These are phyloP conservation scores for Hibiscus syriacus DNA, from an alignment of 345 rosid genomes.

Conservation along the genomic window DNA sequence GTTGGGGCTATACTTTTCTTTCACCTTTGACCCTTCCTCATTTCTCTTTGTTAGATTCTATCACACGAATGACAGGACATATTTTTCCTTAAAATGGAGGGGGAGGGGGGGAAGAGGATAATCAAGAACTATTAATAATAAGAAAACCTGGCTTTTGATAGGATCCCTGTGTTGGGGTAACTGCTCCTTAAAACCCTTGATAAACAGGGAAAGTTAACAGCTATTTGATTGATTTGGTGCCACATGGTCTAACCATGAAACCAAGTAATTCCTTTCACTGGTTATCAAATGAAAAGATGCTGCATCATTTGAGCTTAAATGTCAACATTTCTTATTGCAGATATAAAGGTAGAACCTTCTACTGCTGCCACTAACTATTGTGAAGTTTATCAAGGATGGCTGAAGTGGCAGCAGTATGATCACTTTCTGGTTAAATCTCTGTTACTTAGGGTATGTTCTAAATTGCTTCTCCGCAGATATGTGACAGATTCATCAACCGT, in stretches of 20 bases:
- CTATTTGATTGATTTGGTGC: not conserved
- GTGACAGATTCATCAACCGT: constrained; percentile 73
- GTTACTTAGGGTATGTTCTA: not conserved
- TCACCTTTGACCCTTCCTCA: not conserved
- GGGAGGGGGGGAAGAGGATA: not conserved
- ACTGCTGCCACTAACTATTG: constrained; percentile 3
- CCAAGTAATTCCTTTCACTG: not conserved
- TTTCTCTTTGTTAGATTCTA: not conserved
- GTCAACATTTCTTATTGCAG: not conserved
- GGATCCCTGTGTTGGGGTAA: not conserved
- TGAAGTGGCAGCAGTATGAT: not conserved
- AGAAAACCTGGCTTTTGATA: not conserved
- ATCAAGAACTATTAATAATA: not conserved
- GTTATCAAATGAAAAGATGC: not conserved
- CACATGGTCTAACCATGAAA: not conserved
- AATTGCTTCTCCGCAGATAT: constrained; percentile 42
- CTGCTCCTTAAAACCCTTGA: not conserved
- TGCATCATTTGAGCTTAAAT: not conserved
- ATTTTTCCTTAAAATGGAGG: not conserved
- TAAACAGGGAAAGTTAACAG: not conserved
- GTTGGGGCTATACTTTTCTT: not conserved
- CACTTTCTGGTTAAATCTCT: not conserved
- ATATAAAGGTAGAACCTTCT: not conserved
- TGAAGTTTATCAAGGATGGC: not conserved
- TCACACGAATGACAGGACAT: not conserved